phyloP scores from a whole-genome alignment of 164 flowering plant species.

The Akebia trifoliata region DNA sequence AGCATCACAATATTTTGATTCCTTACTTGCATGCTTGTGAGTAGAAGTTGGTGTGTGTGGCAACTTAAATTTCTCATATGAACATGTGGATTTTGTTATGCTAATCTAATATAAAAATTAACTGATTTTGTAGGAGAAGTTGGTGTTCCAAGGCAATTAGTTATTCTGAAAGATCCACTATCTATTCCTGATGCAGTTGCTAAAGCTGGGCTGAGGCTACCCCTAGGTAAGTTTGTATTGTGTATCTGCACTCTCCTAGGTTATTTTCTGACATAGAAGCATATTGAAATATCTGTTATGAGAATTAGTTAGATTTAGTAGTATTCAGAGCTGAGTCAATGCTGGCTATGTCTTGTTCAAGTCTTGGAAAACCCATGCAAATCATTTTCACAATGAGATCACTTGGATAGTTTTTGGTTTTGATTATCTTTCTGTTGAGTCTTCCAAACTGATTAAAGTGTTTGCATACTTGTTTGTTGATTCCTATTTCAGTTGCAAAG shows the following conservation, averaged over 20 bases:
- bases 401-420: not conserved
- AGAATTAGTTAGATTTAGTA: not conserved
- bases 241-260: not conserved
- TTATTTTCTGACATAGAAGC: not conserved
- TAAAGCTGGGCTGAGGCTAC: constrained; percentile 62
- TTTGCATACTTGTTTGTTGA: not conserved
- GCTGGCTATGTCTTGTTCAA: not conserved
- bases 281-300: not conserved
- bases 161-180: constrained; percentile 49
- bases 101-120: not conserved
- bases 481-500: constrained; percentile 72
- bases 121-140: constrained; percentile 48
- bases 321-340: not conserved
- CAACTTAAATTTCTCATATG: not conserved
- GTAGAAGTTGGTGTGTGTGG: not conserved
- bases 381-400: not conserved
- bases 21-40: not conserved
- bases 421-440: not conserved
- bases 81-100: not conserved
- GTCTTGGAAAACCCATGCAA: not conserved
- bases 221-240: constrained; percentile 46
- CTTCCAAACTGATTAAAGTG: not conserved
- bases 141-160: constrained; percentile 69
- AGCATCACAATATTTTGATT: no score
- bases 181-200: constrained; percentile 61